phyloP scores from a whole-genome alignment of 495 filamentous ascomycete genomes.

The Hypoxylon fuscum region DNA sequence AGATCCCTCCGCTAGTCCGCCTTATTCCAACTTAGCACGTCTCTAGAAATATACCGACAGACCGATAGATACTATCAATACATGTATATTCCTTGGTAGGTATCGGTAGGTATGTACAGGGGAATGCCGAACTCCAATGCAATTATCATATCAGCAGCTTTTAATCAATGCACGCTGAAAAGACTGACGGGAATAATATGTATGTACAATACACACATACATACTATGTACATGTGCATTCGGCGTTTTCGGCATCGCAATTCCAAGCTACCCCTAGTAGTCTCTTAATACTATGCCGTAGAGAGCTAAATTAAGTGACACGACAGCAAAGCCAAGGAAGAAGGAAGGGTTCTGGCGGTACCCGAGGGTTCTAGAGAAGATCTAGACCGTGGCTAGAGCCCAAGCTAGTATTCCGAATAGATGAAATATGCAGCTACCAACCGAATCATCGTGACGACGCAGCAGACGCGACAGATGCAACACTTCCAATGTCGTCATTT shows the following conservation, averaged over 20 bases:
- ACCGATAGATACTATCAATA: no score
- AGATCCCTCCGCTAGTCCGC: constrained; percentile 36
- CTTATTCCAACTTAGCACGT: constrained; percentile 12
- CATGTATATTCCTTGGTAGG: no score
- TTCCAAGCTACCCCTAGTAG: no score
- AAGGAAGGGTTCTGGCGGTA: constrained; percentile 16
- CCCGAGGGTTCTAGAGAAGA: constrained; percentile 30
- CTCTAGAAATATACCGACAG: no score
- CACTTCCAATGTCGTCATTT: constrained; percentile 41
- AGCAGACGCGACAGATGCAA: constrained; percentile 11
- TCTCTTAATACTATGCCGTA: constrained; percentile 31
- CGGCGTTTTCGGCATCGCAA: constrained; percentile 35
- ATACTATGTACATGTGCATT: not conserved
- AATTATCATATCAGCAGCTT: no score
- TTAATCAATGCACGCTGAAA: no score
- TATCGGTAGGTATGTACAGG: no score
- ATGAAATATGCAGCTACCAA: constrained; percentile 37
- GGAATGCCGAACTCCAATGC: no score
- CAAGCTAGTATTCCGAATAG: constrained; percentile 28
- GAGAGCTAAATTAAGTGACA: constrained; percentile 36
- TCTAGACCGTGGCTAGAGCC: constrained; percentile 20
- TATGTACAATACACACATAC: no score
- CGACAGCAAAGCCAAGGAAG: constrained; percentile 28
- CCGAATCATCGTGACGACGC: constrained; percentile 36
- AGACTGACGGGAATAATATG: no score